Base-by-base conservation (phyloP, 2,329 filamentous ascomycete genomes). In the Fusarium continuum region DNA sequence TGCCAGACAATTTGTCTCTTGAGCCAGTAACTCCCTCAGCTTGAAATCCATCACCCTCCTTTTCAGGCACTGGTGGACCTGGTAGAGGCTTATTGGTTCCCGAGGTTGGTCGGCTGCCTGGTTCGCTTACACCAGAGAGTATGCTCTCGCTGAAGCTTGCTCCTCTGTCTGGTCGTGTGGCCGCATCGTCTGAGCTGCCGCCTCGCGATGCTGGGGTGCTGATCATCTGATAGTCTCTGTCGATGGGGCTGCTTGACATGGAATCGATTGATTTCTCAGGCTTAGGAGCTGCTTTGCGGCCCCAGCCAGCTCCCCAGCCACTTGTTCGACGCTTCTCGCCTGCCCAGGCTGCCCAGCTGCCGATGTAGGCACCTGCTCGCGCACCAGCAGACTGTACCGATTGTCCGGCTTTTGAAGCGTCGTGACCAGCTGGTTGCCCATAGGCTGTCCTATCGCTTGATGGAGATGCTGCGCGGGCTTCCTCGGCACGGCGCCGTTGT, bases 261-360 rank as follows among this genome's bases (percentile, higher is more conserved):
- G 75, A 72, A 20, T 55, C 44, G 17, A 72, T 59, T 8, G 74
- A 70, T 14, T 73, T 76, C 31, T 70, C 70, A 16, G 71, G 71
- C 69, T 73, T 75, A 28, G 53, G 26, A 11, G 54, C 67, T 53
- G 74, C 72, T 65, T 73, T 75, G 32, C 77, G 53, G 43, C 78
- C 77, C 74, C 79, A 80, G 39, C 75, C 75, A 20, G 70, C 74
- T 20, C 74, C 82, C 71, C 81, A 79, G 40, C 76, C 82, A n/a
- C 75, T 78, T 4, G 73, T 72, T 71, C 89, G 91, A 62, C 89
- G 83, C 78, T 93, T 94, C 78, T 95, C 91, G 44, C 88, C 88
- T 2, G 88, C 87, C 88, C 88, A 91, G 0, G 81, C 77, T 2
- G 88, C 86, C 88, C 88, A 91, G 67, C 87, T 89, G 32, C 86